Evolutionary conservation across 2,329 filamentous ascomycete species (phyloP).

Genomic region (Cladophialophora psammophila): DNA sequence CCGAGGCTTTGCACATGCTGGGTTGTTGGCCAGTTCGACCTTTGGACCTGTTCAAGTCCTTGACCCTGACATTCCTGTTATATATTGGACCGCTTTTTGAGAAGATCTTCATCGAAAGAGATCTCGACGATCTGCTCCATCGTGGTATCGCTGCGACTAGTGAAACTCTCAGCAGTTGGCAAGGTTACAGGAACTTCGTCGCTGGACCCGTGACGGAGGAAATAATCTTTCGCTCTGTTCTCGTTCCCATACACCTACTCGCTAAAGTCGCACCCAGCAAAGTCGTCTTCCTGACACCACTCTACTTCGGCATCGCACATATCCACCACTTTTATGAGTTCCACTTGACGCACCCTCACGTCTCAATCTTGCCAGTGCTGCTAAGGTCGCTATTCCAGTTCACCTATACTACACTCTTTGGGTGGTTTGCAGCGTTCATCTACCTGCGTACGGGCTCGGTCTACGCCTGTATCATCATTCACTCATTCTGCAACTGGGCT

Average conservation of each 20-base stretch:
- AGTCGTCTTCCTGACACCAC: slow-evolving; percentile 81
- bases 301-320: slow-evolving; percentile 93
- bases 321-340: slow-evolving; percentile 97
- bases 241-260: slow-evolving; percentile 81
- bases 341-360: slow-evolving; percentile 76
- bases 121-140: slow-evolving; percentile 59
- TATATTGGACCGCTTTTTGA: slow-evolving; percentile 89
- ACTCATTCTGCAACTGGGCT: slow-evolving; percentile 91
- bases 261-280: slow-evolving; percentile 63
- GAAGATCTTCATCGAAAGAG: slow-evolving; percentile 73
- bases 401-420: slow-evolving; percentile 89
- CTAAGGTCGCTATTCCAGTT: slow-evolving; percentile 83
- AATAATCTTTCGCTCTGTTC: slow-evolving; percentile 86
- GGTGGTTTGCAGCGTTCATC: slow-evolving; percentile 89
- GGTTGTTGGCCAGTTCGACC: slow-evolving; percentile 81
- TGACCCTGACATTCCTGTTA: slow-evolving; percentile 77
- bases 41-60: slow-evolving; percentile 66
- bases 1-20: slow-evolving; percentile 71
- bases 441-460: slow-evolving; percentile 86
- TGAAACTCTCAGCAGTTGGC: slow-evolving; percentile 74
- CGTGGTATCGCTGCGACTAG: slow-evolving; percentile 60
- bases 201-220: slow-evolving; percentile 92
- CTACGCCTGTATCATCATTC: slow-evolving; percentile 75
- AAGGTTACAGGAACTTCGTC: slow-evolving; percentile 84
- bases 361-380: slow-evolving; percentile 68